Base-by-base conservation (phyloP, 1,139 yeast genomes). In the Hansenula lynferdii region DNA sequence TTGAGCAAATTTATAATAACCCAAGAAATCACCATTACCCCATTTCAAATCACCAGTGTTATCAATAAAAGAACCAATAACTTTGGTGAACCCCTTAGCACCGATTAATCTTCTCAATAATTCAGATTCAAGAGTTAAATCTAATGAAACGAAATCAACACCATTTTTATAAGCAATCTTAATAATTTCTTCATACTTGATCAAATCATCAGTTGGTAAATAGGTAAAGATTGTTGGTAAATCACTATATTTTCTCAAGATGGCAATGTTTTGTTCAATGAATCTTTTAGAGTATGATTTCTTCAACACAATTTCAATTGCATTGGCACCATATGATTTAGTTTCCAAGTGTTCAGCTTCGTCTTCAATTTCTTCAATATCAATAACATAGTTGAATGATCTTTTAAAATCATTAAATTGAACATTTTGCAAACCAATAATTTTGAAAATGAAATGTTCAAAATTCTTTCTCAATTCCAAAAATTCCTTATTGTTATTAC, bases 31-130 rank as follows among this genome's bases (percentile, higher is more conserved):
- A 95, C 96, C 89, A 42, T 70, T 66, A 57, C 72, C 67, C 15
- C 63, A 56, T 23, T 86, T 94, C 10, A 30, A 30, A 15, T 30
- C 33, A 31, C 34, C 34, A 23, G 67, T 59, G 41, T 80, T 74
- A 56, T 85, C 92, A 54, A 84, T 92, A 53, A 80, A 85, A 2
- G 96, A 84, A 12, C 89, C 95, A 60, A 92, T 84, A 34, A 90
- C 69, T 54, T 75, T 77, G 15, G 95, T 80, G 57, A 67, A 71
- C 6, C 77, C 75, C 53, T 75, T 78, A 35, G 64, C 60, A n/a
- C 65, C 59, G 28, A 70, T 56, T 15, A 78, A 54, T n/a, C 64
- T 56, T 28, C 68, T 67, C 41, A 70, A 62, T 20, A 62, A 41
- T 6, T 44, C 49, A 20, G 51, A 45, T 17, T 65, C 61, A 40